A percentile compares a stretch with the other conserved stretches of the same genome.
Conservation (phyloP, 331 rosid species). For the Spiraea crenata region DNA sequence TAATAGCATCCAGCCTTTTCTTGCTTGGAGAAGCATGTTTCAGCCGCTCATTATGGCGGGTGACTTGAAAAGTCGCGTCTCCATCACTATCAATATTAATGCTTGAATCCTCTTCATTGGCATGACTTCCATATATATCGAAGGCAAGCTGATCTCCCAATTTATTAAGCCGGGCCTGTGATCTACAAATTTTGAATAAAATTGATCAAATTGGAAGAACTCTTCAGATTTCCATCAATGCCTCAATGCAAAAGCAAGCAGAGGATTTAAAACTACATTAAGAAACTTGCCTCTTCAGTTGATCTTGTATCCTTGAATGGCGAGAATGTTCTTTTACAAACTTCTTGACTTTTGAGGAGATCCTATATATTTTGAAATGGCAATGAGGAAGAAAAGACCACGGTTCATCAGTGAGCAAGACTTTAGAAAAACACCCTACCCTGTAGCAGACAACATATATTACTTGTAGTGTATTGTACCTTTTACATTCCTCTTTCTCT, state of each 20-base stretch:
- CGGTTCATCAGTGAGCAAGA: conserved; percentile 7
- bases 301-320: conserved; percentile 63
- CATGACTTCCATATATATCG: conserved; percentile 55
- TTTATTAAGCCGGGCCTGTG: conserved; percentile 71
- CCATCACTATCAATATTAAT: conserved; percentile 79
- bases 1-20: conserved; percentile 44
- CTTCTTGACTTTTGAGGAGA: conserved; percentile 68
- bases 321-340: conserved; percentile 67
- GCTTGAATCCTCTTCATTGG: conserved; percentile 77
- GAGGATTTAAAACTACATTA: not conserved
- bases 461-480: conserved; percentile 36
- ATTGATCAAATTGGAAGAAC: conserved; percentile 19
- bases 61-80: conserved; percentile 46
- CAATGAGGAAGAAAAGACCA: conserved; percentile 17
- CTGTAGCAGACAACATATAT: conserved; percentile 13
- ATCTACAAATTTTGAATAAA: conserved; percentile 45
- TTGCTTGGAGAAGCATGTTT: conserved; percentile 49
- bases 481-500: conserved; percentile 77
- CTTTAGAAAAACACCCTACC: not conserved
- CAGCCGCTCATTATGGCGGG: conserved; percentile 44
- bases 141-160: conserved; percentile 79
- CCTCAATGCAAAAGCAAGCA: conserved; percentile 8
- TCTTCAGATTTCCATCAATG: not conserved
- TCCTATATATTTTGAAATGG: conserved; percentile 47
- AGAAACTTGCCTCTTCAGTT: conserved; percentile 62